Base-by-base conservation (phyloP, 345 rosid genomes). In the Arabis alpina region DNA sequence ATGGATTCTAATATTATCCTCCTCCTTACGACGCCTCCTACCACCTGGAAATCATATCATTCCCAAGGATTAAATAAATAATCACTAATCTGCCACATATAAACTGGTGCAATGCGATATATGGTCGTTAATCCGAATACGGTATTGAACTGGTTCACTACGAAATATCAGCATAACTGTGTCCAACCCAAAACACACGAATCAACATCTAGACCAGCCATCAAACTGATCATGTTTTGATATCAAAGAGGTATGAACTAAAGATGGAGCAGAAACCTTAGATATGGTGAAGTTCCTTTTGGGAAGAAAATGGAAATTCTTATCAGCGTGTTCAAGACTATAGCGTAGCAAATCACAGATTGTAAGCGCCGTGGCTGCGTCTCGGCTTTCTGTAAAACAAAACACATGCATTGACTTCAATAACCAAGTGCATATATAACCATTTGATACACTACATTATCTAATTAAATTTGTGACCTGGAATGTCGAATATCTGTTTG, bases 291-390 rank as follows among this genome's bases (percentile, higher is more conserved):
- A 55, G 56, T 66, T 76, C 82, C 62, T 81, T 63, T 2, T 73
- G 13, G 86, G 88, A 19, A 27, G 41, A 74, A 41, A 60, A 19
- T 5, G 51, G 36, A 92, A 73, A 77, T 88, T 80, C 72, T 84
- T 87, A 62, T 92, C 98, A 37, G 91, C 91, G 27, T 85, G 92
- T 77, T 89, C 91, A 37, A 92, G 89, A 64, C 85, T 84, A 76
- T 89, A 82, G 41, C 83, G 82, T 78, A 92, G 66, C 94, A 92
- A 81, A 57, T 85, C 82, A 32, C 79, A 54, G 41, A 86, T 72
- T 53, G 86, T 32, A 50, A 85, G 71, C 52, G 76, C 86, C 0
- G 89, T 88, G 55, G 72, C 80, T 61, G 76, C 82, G 68, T 86
- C 84, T 27, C 16, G 61, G 80, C 68, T 82, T 54, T 84, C 92